Evolutionary conservation across 371 early-diverging fungal genomes (phyloP), one percentile per base, ranked within the genome.

Genomic region (Apophysomyces sp.): DNA sequence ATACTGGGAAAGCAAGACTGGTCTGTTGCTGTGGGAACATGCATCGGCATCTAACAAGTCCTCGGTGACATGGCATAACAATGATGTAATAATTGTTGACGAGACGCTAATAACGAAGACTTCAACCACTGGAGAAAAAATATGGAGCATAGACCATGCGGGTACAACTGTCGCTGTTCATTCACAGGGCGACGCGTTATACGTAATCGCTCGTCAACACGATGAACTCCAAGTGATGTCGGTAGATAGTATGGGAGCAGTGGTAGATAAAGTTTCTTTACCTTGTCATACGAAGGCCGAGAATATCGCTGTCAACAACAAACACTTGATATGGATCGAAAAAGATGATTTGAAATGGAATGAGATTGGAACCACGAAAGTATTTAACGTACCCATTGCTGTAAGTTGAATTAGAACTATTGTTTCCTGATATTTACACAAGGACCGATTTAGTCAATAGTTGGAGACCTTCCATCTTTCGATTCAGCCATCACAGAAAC

Each of bases 251-350:
- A 44, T 9, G 4, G 49, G 49, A 44, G 21, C 49, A 9, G 4
- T 44, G 24, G 18, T 44, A 18, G 5, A n/a, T 0, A 51, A 51
- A 31, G 21, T 44, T 11, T 21, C n/a, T 4, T 21, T 71, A 15
- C 53, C 66, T 52, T 61, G 66, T 57, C 18, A 39, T 30, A 11
- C 36, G 29, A 51, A 39, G 3, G 44, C 52, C 52, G 63, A 67
- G 26, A 58, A 69, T 30, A 28, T 75, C 18, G 15, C 52, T 8
- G 49, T 68, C 28, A 28, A 65, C 52, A 72, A 73, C 21, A 51
- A 67, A 13, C 51, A 67, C 51, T 8, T 80, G 3, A 51, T 77
- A 12, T 80, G 81, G 81, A 70, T 63, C 0, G 78, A 80, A 57
- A 60, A 66, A 12, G 67, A 58, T 30, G 21, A 41, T 13, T 12